Percentiles rank a stretch among this genome's conserved stretches.
Conservation (phyloP, 345 rosid species). For the Passiflora organensis region DNA sequence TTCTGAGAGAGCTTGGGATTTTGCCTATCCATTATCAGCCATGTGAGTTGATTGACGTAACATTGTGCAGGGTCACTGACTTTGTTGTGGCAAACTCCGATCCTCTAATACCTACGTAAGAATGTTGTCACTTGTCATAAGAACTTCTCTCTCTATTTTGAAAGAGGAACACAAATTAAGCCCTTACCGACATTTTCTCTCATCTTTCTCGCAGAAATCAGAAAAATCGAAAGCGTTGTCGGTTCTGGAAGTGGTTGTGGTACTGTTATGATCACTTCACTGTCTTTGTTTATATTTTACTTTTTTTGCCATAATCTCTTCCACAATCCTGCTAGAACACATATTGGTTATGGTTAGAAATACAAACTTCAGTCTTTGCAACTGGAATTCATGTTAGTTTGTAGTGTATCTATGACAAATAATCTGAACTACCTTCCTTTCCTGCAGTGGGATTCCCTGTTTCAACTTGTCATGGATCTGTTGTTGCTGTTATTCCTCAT, state of each 20-base stretch:
- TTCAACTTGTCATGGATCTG: slow-evolving; percentile 61
- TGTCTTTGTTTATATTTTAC: no score
- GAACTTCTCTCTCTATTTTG: neutral
- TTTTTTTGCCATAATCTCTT: no score
- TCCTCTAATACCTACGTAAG: slow-evolving; percentile 60
- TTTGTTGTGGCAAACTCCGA: slow-evolving; percentile 64
- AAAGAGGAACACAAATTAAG: neutral
- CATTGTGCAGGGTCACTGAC: slow-evolving; percentile 39
- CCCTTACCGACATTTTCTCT: neutral
- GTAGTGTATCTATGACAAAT: neutral
- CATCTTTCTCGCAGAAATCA: slow-evolving; percentile 35
- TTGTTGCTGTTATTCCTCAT: slow-evolving; percentile 60
- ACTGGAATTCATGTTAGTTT: no score
- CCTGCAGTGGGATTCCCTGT: slow-evolving; percentile 54
- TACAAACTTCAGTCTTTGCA: neutral
- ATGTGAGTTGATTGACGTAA: slow-evolving; percentile 8
- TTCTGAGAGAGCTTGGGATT: neutral
- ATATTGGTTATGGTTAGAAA: neutral
- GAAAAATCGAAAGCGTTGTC: slow-evolving; percentile 49
- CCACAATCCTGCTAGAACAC: no score
- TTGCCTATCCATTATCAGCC: neutral
- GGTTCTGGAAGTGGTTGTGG: slow-evolving; percentile 90
- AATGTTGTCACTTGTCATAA: slow-evolving; percentile 2
- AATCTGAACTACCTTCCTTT: neutral
- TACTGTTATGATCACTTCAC: slow-evolving; percentile 21